Evolutionary conservation across 768 basidiomycete species (phyloP), one percentile per base, ranked within the genome.

Genomic region (Amanita pseudoporphyria): DNA sequence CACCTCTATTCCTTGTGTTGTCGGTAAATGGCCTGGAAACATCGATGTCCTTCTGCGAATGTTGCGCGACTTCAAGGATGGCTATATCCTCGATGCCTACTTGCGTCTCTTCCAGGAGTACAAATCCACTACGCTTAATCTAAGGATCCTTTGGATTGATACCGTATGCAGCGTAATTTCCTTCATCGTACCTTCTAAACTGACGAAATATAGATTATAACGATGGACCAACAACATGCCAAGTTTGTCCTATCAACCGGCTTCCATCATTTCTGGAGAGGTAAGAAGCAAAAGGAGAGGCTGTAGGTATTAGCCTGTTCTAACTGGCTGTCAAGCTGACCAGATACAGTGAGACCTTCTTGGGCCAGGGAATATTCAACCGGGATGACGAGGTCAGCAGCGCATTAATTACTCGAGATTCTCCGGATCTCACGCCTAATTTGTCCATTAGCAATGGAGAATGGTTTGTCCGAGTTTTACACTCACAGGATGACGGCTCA

Each of bases 341-440:
- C 16, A 52, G 21, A 16, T 26, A 16, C 24, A 76, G 75, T 74
- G 71, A 76, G 54, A 69, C 69, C 9, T 81, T 85, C 59, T 68
- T 87, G n/a, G 86, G 86, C 3, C 69, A 76, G 53, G 84, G 85
- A 2, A 86, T 88, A 33, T 88, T 88, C 62, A 86, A 86, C 54
- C 73, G 84, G 13, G 85, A 86, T 60, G 84, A 82, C 56, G 77
- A 81, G 64, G 80, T 79, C 59, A 64, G 69, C 53, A 13, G 16
- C 40, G 26, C 33, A 46, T 10, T 28, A 6, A 16, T 35, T 41
- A 47, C 32, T 24, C n/a, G 13, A 18, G 33, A 33, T 32, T 14
- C 16, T 26, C 12, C 10, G 5, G 9, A 50, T 43, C 49, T 50
- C 22, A 50, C 19, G 16, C 13, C 19, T 16, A 37, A 45, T 9